phyloP scores from a whole-genome alignment of 1,284 basidiomycete genomes.

The Papiliotrema nemorosa region DNA sequence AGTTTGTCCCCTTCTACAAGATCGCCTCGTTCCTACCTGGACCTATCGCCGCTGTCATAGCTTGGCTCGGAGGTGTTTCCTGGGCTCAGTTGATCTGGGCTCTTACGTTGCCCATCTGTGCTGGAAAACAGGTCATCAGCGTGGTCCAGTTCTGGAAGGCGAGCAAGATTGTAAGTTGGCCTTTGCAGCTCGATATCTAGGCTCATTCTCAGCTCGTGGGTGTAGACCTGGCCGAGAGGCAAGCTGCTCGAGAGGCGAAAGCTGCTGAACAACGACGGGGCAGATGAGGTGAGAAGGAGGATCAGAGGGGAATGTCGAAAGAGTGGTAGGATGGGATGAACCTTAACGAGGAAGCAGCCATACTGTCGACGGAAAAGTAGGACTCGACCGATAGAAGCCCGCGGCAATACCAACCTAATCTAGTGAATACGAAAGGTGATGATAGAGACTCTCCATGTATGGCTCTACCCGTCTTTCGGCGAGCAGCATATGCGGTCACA shows the following conservation, averaged over 20 bases:
- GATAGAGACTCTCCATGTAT: too few species aligned
- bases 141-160: constrained; percentile 98
- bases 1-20: not conserved
- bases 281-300: not conserved
- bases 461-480: too few species aligned
- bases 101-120: constrained; percentile 67
- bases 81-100: constrained; percentile 75
- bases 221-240: constrained; percentile 79
- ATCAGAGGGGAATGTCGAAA: too few species aligned
- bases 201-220: constrained; percentile 61
- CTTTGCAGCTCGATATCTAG: not conserved
- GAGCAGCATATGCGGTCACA: too few species aligned
- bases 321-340: too few species aligned
- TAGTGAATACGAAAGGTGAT: too few species aligned
- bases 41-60: constrained; percentile 21
- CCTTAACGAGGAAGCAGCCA: too few species aligned
- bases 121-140: constrained; percentile 90
- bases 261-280: constrained; percentile 8
- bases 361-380: too few species aligned
- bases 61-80: constrained; percentile 54
- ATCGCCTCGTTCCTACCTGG: constrained; percentile 18
- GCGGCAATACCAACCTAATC: too few species aligned
- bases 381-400: too few species aligned
- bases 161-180: constrained; percentile 66
- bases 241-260: constrained; percentile 57